Conservation (phyloP, 345 rosid genomes). For the Rhizophora apiculata region DNA sequence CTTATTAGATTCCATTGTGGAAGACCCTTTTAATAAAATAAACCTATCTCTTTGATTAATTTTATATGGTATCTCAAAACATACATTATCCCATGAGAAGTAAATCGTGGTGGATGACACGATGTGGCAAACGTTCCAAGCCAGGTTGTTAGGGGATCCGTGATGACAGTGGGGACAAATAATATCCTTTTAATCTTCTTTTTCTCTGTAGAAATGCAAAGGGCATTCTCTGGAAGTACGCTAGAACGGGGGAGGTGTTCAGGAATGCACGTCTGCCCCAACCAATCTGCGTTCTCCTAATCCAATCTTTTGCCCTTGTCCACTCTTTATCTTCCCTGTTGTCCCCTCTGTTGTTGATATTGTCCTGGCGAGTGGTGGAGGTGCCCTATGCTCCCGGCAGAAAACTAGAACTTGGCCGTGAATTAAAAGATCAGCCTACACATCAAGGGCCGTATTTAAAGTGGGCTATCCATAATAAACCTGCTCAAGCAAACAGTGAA, state of each 20-base stretch:
- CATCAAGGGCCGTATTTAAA: background rate
- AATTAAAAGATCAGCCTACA: conserved; percentile 68
- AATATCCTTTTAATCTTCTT: too few species aligned
- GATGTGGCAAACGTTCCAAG: too few species aligned
- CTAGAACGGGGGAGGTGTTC: conserved; percentile 55
- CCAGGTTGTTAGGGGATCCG: background rate
- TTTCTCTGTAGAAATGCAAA: too few species aligned
- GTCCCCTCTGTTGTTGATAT: conserved; percentile 70
- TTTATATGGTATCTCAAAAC: too few species aligned
- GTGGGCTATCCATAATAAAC: background rate
- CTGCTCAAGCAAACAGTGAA: background rate
- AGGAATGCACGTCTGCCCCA: conserved; percentile 65
- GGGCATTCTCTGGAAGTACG: too few species aligned
- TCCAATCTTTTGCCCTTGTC: conserved; percentile 62
- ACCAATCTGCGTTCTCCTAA: conserved; percentile 60
- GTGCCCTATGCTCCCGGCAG: conserved; percentile 66
- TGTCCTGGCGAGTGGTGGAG: conserved; percentile 67
- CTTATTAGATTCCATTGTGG: too few species aligned
- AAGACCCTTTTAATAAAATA: too few species aligned
- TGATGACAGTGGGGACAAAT: background rate
- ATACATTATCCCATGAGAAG: background rate
- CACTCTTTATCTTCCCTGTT: conserved; percentile 46
- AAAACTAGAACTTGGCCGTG: conserved; percentile 58
- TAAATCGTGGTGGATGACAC: background rate
- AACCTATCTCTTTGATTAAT: too few species aligned